These are phyloP conservation scores for Cucurbita argyrosperma DNA, from an alignment of 306 rosid species.

Conservation along the genomic window DNA sequence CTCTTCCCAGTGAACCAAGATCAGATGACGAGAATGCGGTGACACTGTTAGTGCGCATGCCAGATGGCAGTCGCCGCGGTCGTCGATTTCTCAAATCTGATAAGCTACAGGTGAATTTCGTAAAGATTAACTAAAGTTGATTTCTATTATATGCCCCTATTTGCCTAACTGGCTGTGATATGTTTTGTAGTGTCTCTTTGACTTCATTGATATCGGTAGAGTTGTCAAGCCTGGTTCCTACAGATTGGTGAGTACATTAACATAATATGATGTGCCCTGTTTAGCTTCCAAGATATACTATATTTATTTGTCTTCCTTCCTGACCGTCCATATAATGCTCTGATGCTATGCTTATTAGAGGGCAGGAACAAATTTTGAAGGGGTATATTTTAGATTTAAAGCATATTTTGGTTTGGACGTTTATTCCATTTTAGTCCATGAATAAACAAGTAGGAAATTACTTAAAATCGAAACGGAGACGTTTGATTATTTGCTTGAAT, in stretches of 20 bases:
- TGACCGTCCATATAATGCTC: not conserved
- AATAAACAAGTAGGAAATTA: not conserved
- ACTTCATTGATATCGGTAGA: constrained; percentile 78
- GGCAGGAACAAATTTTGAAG: not conserved
- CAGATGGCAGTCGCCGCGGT: constrained; percentile 87
- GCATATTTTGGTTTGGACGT: not conserved
- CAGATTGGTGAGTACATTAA: constrained; percentile 61
- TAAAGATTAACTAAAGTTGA: not conserved
- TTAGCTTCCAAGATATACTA: not conserved
- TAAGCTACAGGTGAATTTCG: constrained; percentile 53
- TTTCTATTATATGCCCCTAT: not conserved
- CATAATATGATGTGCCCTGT: not conserved
- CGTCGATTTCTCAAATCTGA: constrained; percentile 82
- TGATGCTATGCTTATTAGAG: not conserved
- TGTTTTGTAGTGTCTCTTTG: constrained; percentile 57
- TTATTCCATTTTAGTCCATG: not conserved
- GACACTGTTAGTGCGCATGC: constrained; percentile 73
- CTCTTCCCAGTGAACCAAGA: constrained; percentile 73
- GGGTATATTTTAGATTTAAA: not conserved
- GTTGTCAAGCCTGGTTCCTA: constrained; percentile 65
- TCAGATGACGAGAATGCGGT: constrained; percentile 58
- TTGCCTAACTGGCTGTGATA: constrained; percentile 13
- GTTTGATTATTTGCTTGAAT: not conserved
- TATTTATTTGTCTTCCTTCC: not conserved
- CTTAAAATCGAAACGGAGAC: too few relatives aligned